phyloP scores from a whole-genome alignment of 495 filamentous ascomycete species.

The Hypoxylon perforatum region DNA sequence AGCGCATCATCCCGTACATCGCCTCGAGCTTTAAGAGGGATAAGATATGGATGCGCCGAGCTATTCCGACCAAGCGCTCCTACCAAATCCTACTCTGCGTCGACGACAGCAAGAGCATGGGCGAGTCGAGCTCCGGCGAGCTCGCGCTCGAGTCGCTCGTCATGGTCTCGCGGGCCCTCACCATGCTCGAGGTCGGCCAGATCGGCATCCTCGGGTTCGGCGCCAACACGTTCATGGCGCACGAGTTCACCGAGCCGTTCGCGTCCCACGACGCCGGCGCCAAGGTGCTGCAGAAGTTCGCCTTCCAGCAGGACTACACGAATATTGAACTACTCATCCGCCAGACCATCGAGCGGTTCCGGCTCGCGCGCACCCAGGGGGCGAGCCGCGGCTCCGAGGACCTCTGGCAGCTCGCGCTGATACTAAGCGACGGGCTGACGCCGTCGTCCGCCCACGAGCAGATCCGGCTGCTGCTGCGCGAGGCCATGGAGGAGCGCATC shows the following conservation, averaged over 20 bases:
- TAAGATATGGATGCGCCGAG: constrained; percentile 99
- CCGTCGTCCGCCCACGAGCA: constrained; percentile 80
- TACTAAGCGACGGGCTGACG: constrained; percentile 93
- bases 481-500: constrained; percentile 90
- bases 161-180: constrained; percentile 83
- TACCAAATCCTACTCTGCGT: constrained; percentile 98
- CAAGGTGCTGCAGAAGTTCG: constrained; percentile 83
- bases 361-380: constrained; percentile 72
- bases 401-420: constrained; percentile 95
- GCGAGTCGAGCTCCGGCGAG: constrained; percentile 68
- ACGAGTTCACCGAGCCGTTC: constrained; percentile 79
- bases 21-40: constrained; percentile 97
- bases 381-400: constrained; percentile 71
- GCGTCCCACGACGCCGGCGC: constrained; percentile 87
- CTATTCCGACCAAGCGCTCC: constrained; percentile 87
- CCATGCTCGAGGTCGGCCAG: constrained; percentile 92
- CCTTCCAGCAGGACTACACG: constrained; percentile 84
- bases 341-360: constrained; percentile 82
- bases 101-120: constrained; percentile 95
- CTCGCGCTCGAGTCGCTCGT: constrained; percentile 93
- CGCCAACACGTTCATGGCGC: constrained; percentile 83
- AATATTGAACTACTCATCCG: constrained; percentile 83
- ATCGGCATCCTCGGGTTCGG: constrained; percentile 92
- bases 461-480: constrained; percentile 81
- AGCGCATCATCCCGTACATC: constrained; percentile 98